Evolutionary conservation across 83 land plant genomes (phyloP).

Genomic region (Picea abies): DNA sequence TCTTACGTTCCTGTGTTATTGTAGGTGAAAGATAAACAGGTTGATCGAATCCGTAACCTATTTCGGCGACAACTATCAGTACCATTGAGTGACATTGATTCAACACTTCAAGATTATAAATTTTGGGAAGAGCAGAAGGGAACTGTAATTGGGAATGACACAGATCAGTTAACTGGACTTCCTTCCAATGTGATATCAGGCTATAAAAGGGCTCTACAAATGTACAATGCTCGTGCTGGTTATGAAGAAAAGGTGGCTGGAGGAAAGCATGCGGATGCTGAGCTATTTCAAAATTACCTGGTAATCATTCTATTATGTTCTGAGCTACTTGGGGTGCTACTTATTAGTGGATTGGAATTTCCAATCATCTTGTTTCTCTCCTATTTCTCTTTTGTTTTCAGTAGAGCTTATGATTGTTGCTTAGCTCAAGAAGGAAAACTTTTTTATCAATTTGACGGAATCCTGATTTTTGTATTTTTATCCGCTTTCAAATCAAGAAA

Average conservation of each 20-base stretch:
- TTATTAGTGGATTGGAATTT: neutral
- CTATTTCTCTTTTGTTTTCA: neutral
- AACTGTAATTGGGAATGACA: constrained; percentile 30
- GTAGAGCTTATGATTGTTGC: neutral
- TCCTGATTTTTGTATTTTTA: neutral
- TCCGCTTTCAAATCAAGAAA: too few species aligned
- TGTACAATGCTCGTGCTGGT: constrained; percentile 60
- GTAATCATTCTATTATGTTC: constrained; percentile 30
- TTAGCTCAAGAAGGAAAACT: neutral
- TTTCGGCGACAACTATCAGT: constrained; percentile 78
- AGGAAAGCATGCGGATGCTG: constrained; percentile 56
- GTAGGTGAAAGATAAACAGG: constrained; percentile 79
- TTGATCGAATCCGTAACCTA: constrained; percentile 60
- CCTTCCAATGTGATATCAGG: constrained; percentile 59
- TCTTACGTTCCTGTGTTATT: neutral
- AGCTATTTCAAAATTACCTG: constrained; percentile 75
- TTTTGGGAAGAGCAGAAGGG: constrained; percentile 91
- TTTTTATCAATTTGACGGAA: neutral
- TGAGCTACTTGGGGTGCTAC: neutral
- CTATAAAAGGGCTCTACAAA: constrained; percentile 75
- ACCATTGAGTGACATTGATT: constrained; percentile 53
- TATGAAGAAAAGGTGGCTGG: constrained; percentile 64
- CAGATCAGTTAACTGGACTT: constrained; percentile 55
- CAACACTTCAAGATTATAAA: constrained; percentile 69
- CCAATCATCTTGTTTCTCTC: neutral